phyloP scores from a whole-genome alignment of 805 yeast species.

The Monosporozyma servazzii region DNA sequence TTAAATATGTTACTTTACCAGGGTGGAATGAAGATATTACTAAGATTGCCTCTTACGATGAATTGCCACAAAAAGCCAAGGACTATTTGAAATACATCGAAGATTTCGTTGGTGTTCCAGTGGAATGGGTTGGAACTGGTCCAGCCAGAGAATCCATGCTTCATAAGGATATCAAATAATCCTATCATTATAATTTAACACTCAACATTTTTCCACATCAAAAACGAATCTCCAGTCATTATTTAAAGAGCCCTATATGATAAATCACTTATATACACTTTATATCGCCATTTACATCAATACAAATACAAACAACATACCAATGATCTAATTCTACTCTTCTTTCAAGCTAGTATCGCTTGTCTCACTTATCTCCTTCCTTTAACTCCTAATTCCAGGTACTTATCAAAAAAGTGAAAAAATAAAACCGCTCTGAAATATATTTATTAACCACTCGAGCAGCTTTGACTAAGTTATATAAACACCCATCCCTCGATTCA shows the following conservation, averaged over 20 bases:
- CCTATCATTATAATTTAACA: not conserved
- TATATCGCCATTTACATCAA: not conserved
- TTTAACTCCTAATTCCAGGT: not conserved
- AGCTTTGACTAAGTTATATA: not conserved
- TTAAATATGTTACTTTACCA: conserved; percentile 81
- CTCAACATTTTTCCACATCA: not conserved
- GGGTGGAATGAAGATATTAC: conserved; percentile 92
- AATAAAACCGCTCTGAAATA: not conserved
- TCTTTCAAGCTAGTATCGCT: no score
- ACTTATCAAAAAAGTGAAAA: not conserved
- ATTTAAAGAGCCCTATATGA: not conserved
- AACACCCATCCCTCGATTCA: not conserved
- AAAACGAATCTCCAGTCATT: not conserved
- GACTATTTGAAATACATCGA: conserved; percentile 79
- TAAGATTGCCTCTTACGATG: conserved; percentile 54
- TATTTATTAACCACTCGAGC: no score
- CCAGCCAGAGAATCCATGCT: conserved; percentile 94
- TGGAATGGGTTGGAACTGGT: conserved; percentile 97
- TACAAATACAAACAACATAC: no score
- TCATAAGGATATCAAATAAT: conserved; percentile 34
- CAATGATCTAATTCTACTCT: no score
- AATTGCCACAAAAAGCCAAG: conserved; percentile 82
- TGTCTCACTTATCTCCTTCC: not conserved
- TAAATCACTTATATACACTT: not conserved
- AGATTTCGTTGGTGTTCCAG: conserved; percentile 71